These are phyloP conservation scores for Melocanna baccifera DNA, from an alignment of 176 grass and related monocot species.

Conservation along the genomic window DNA sequence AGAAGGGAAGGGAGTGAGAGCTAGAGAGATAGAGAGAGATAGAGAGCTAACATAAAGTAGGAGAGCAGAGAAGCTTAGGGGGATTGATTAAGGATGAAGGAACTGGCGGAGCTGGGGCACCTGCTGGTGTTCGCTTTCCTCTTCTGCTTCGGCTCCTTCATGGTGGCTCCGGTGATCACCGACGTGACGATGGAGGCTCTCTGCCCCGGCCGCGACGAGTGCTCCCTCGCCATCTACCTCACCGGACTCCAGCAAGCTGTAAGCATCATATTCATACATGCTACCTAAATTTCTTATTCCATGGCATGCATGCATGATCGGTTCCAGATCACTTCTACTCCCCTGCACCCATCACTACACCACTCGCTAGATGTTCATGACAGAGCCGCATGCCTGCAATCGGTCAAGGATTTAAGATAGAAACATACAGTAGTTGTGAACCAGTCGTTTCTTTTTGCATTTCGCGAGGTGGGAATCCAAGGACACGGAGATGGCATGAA, in stretches of 20 bases:
- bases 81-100: slow-evolving; percentile 19
- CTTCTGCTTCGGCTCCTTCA: slow-evolving; percentile 46
- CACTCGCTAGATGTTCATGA: no score
- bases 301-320: no score
- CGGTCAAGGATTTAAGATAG: background rate
- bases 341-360: no score
- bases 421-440: background rate
- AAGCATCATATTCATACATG: background rate
- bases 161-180: slow-evolving; percentile 54
- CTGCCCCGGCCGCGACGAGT: slow-evolving; percentile 57
- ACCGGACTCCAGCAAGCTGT: slow-evolving; percentile 59
- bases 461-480: background rate
- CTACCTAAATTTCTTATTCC: no score
- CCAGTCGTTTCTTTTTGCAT: background rate
- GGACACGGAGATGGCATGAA: slow-evolving; percentile 14
- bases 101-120: slow-evolving; percentile 36
- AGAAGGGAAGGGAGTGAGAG: background rate
- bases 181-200: slow-evolving; percentile 71
- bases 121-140: slow-evolving; percentile 67
- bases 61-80: background rate
- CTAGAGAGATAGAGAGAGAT: background rate
- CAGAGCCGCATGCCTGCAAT: background rate
- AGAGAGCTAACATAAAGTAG: background rate
- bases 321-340: no score
- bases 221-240: slow-evolving; percentile 74